Base-by-base conservation (phyloP, 345 rosid genomes). In the Pelargonium nanum region DNA sequence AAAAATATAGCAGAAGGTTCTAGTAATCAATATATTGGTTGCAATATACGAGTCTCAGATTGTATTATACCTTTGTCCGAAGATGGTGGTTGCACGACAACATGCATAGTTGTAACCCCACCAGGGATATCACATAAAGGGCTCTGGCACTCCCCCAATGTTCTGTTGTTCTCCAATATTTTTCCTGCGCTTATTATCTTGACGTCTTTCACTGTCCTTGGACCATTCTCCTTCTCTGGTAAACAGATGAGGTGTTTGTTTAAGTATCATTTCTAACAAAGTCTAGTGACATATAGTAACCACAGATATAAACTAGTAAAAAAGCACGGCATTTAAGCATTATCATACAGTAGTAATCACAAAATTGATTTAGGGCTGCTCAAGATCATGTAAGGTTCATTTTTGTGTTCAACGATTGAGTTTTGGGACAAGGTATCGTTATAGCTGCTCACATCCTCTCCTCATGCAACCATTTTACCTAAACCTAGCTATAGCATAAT, bases 31-130 rank as follows among this genome's bases (percentile, higher is more conserved):
- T 30, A n/a, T n/a, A 30, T 30, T 30, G 4, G n/a, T n/a, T n/a
- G n/a, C n/a, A 28, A 28, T 28, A 28, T 28, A 28, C 32, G 32
- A 2, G 7, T 28, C 7, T 28, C 32, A 28, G 32, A 28, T 28
- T 15, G 17, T 40, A 40, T 12, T 6, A 12, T 76, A 91, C 99
- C 99, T 81, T 83, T 93, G 19, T 84, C 97, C 10, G 51, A 5
- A 6, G 48, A 40, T 40, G 89, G 85, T 50, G 89, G 89, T 72
- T 93, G 97, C 76, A 93, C 85, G 71, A 93, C 80, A 24, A 93
- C 97, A 20, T 93, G 99, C 97, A 93, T 93, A 30, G 99, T 93
- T 70, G 94, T 93, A 60, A 93, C 89, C 51, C 91, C 86, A 26
- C 89, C 94, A 19, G 88, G 89, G 30, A 83, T 74, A 69, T 83